These are phyloP conservation scores for Ascosphaera pollenicola DNA, from an alignment of 2,329 filamentous ascomycete genomes.

Conservation along the genomic window DNA sequence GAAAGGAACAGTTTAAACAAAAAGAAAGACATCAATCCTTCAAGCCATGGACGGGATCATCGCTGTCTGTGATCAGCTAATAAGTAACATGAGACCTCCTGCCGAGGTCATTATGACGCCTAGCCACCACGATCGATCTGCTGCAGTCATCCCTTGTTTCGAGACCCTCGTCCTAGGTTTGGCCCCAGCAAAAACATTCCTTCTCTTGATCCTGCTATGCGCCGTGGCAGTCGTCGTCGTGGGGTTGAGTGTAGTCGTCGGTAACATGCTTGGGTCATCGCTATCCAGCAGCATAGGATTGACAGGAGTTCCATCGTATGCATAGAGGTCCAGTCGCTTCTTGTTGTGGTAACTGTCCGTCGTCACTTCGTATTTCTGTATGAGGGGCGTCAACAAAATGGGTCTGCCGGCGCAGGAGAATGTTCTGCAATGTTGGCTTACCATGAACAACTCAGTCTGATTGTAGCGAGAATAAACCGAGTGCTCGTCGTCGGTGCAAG, in stretches of 20 bases:
- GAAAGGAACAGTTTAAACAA: neutral
- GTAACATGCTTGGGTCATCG: constrained; percentile 44
- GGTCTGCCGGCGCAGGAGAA: neutral
- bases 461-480: constrained; percentile 44
- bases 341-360: constrained; percentile 39
- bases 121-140: constrained; percentile 26
- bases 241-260: constrained; percentile 43
- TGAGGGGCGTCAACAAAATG: too few species aligned
- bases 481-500: constrained; percentile 31
- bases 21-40: neutral
- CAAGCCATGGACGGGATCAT: neutral
- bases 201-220: constrained; percentile 14
- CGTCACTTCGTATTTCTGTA: constrained; percentile 20
- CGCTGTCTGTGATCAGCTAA: constrained; percentile 7
- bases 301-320: constrained; percentile 41
- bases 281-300: constrained; percentile 46
- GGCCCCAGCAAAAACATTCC: constrained; percentile 4
- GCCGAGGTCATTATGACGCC: constrained; percentile 24
- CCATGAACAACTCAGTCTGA: constrained; percentile 38
- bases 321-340: constrained; percentile 39
- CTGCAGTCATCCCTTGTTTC: constrained; percentile 11
- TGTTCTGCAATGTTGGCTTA: constrained; percentile 12
- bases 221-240: constrained; percentile 16
- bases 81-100: constrained; percentile 18
- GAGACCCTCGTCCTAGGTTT: constrained; percentile 11